phyloP scores from a whole-genome alignment of 495 filamentous ascomycete species.

The Alectoria sarmentosa region DNA sequence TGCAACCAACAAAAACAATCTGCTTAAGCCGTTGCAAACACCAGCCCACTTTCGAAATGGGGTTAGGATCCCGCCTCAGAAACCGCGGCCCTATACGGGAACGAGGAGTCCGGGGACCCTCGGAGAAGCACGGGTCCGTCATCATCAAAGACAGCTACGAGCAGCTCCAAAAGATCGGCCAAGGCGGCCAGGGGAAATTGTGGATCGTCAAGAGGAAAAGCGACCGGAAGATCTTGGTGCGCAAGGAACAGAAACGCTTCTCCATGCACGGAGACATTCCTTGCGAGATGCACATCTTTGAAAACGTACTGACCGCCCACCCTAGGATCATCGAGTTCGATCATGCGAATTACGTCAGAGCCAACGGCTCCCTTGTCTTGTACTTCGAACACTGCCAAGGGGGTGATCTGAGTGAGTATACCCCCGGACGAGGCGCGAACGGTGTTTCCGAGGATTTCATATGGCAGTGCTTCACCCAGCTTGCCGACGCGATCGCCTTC shows the following conservation, averaged over 20 bases:
- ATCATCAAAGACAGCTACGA: background rate
- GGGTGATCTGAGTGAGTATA: conserved; percentile 1
- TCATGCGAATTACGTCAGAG: background rate
- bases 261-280: background rate
- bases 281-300: background rate
- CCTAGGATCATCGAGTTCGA: conserved; percentile 2
- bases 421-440: background rate
- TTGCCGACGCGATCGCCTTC: conserved; percentile 29
- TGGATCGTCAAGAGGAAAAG: conserved; percentile 9
- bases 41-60: background rate
- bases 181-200: conserved; percentile 11
- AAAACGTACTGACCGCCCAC: background rate
- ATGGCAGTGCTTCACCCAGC: conserved; percentile 29
- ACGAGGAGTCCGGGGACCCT: background rate
- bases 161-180: conserved; percentile 1
- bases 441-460: conserved; percentile 28
- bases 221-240: background rate
- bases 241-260: conserved; percentile 6
- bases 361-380: background rate
- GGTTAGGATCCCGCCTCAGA: background rate
- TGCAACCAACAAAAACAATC: background rate
- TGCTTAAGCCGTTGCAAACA: background rate
- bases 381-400: conserved; percentile 13
- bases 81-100: background rate
- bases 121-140: background rate